A percentile compares a stretch with the other conserved stretches of the same genome.
phyloP scores from a whole-genome alignment of 306 rosid genomes.

The Ormosia emarginata region DNA sequence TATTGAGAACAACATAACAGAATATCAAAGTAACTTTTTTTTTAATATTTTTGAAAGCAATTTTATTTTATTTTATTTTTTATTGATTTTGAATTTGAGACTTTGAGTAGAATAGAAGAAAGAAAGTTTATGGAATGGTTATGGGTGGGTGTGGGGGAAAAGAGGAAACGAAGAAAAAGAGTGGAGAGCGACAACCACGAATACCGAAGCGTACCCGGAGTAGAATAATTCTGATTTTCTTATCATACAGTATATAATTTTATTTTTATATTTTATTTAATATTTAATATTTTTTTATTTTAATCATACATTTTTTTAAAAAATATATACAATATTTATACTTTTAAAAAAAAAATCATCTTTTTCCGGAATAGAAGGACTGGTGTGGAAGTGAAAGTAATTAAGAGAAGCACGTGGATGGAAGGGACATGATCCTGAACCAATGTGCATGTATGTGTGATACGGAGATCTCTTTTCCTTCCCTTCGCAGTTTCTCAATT shows the following conservation, averaged over 20 bases:
- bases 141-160: neutral
- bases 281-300: too few species aligned
- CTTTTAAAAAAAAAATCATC: too few species aligned
- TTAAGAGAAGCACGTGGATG: constrained; percentile 10
- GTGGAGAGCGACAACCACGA: neutral
- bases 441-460: neutral
- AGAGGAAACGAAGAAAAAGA: neutral
- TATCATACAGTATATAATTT: too few species aligned
- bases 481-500: neutral
- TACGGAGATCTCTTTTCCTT: constrained; percentile 9
- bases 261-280: too few species aligned
- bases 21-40: neutral
- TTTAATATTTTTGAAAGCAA: neutral
- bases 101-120: neutral
- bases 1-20: neutral
- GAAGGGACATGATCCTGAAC: constrained; percentile 1
- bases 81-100: neutral
- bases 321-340: too few species aligned
- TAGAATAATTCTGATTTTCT: too few species aligned
- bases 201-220: neutral
- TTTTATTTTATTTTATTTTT: neutral
- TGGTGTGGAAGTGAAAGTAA: neutral
- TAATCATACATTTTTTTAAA: too few species aligned
- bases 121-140: neutral
- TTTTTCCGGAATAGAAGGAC: neutral